Conservation (phyloP, 2,329 filamentous ascomycete species). For the Colletotrichum aenigma region DNA sequence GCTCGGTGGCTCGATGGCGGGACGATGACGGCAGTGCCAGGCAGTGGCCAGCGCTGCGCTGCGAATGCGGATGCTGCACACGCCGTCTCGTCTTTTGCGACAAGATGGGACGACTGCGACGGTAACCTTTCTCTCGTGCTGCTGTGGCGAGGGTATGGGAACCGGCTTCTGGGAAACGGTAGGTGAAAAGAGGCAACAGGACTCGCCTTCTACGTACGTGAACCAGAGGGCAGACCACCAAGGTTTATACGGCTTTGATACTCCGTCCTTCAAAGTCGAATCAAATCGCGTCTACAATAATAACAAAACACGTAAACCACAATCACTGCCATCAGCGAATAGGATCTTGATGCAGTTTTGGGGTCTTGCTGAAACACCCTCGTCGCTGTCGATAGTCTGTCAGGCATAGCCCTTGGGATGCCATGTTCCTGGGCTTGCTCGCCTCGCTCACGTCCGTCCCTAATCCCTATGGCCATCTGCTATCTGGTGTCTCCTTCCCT, state of each 20-base stretch:
- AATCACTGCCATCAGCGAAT: background rate
- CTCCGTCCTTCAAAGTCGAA: background rate
- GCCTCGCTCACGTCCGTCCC: background rate
- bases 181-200: background rate
- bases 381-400: background rate
- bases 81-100: constrained; percentile 11
- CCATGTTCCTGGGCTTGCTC: background rate
- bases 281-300: background rate
- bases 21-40: background rate
- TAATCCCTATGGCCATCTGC: background rate
- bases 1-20: background rate
- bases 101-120: constrained; percentile 1
- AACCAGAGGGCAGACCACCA: background rate
- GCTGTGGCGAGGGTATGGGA: background rate
- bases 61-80: constrained; percentile 7
- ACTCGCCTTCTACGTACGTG: background rate
- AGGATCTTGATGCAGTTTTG: background rate
- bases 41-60: constrained; percentile 5
- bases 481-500: background rate
- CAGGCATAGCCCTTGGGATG: background rate
- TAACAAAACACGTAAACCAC: background rate
- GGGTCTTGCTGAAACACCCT: background rate
- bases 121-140: background rate
- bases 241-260: background rate
- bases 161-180: background rate